Base-by-base conservation (phyloP, 2,329 filamentous ascomycete genomes). In the Trichoderma sp. region DNA sequence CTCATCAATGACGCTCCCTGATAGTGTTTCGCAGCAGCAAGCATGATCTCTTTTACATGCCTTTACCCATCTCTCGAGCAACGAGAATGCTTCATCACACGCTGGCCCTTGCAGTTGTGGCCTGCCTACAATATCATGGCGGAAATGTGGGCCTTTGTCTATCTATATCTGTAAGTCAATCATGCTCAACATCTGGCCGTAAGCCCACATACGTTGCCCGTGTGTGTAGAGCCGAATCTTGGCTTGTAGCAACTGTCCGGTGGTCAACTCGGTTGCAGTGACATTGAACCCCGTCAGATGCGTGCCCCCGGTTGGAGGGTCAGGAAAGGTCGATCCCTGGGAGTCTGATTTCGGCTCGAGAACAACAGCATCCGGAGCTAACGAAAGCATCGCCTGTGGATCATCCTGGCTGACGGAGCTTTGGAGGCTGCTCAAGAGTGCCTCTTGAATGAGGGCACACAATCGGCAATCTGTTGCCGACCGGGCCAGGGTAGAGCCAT, bases 271-370 rank as follows among this genome's bases (percentile, higher is more conserved):
- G 12, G 53, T 71, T 31, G 71, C 71, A 50, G 53, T 24, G 41
- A 76, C 71, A 60, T 60, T 65, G 41, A 76, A 38, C n/a, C 75
- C 72, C 18, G 75, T 76, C 72, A 76, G 38, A 33, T 71, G 56
- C 35, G 59, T 65, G 45, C 75, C 75, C 45, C 35, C 72, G 7
- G 71, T 50, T 27, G 75, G 64, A 31, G 59, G 27, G n/a, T 76
- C 75, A 11, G 75, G 75, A 50, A 76, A 76, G 3, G 71, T 71
- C 27, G 59, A 64, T n/a, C 75, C 75, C 11, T 63, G 38, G 9
- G 71, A 74, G 59, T 74, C 75, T 18, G 65, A 21, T 29, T 76
- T 76, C 33, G 72, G 71, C 60, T 63, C 50, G 59, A 75, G 56
- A 27, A 69, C 60, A 27, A 76, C 50, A 33, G 65, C 41, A 66